A percentile compares a stretch with the other conserved stretches of the same genome.
These are phyloP conservation scores for Herpotrichia juniperi DNA, from an alignment of 2,329 filamentous ascomycete genomes.

Conservation along the genomic window DNA sequence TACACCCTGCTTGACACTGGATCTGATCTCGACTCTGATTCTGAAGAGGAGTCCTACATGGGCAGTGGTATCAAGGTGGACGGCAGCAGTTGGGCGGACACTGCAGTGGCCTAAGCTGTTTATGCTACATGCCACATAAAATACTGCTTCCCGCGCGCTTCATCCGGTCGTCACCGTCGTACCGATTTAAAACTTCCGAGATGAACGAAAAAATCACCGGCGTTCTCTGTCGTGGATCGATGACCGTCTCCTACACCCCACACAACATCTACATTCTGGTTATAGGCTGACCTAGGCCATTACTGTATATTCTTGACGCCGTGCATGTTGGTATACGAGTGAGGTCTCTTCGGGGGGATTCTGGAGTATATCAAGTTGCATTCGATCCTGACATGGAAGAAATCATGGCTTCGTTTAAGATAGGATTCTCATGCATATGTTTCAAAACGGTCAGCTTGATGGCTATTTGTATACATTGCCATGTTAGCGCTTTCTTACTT, in stretches of 20 bases:
- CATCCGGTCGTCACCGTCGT: neutral
- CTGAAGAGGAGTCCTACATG: slow-evolving; percentile 29
- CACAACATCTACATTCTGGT: neutral
- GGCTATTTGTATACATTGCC: slow-evolving; percentile 5
- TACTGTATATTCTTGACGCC: neutral
- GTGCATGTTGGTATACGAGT: neutral
- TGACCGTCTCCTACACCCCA: neutral
- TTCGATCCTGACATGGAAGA: neutral
- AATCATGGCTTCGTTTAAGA: neutral
- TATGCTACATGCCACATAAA: neutral
- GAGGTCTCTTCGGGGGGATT: neutral
- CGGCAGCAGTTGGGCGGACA: slow-evolving; percentile 25
- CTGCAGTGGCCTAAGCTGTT: slow-evolving; percentile 21
- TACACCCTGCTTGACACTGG: slow-evolving; percentile 38
- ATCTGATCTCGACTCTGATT: slow-evolving; percentile 31
- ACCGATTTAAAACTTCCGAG: neutral
- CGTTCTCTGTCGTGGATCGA: neutral
- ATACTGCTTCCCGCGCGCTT: neutral
- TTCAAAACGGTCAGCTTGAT: neutral
- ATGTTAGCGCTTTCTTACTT: neutral
- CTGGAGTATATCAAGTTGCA: neutral
- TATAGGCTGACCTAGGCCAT: neutral
- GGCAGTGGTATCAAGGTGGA: slow-evolving; percentile 24
- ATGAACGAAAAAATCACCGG: neutral
- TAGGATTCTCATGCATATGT: neutral